phyloP scores from a whole-genome alignment of 192 early-diverging fungal genomes.

The Entomortierella chlamydospora region DNA sequence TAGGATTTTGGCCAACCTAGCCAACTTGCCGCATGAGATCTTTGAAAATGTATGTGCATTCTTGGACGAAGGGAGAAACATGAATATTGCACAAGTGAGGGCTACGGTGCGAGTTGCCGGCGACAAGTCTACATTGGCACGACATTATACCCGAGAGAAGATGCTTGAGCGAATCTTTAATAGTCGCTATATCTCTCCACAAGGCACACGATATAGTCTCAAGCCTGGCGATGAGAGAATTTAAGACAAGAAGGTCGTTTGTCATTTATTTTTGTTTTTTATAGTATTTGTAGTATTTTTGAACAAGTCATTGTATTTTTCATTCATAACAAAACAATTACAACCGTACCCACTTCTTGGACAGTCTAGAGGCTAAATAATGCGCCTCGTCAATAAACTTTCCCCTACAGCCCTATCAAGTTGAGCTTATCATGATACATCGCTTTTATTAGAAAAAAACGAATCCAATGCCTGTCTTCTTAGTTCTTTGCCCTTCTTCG shows the following conservation, averaged over 20 bases:
- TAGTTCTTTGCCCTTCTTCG: no score
- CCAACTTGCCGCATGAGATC: slow-evolving; percentile 52
- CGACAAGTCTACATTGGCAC: slow-evolving; percentile 30
- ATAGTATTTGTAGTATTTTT: no score
- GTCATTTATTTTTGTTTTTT: not conserved
- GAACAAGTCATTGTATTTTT: no score
- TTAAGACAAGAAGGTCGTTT: not conserved
- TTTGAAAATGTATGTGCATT: slow-evolving; percentile 52
- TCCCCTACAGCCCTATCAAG: no score
- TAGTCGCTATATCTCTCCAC: slow-evolving; percentile 44
- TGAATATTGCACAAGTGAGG: slow-evolving; percentile 42
- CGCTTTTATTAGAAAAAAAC: no score
- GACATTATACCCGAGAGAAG: slow-evolving; percentile 51
- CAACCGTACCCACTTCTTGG: no score
- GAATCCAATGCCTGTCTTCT: no score
- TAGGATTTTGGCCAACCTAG: slow-evolving; percentile 39
- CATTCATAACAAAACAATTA: no score
- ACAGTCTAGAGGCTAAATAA: no score
- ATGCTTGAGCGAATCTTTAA: slow-evolving; percentile 51
- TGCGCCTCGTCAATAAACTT: no score
- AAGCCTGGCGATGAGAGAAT: slow-evolving; percentile 48
- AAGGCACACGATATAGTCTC: slow-evolving; percentile 42
- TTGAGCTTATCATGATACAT: no score
- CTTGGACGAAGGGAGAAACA: slow-evolving; percentile 40
- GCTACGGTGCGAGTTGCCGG: slow-evolving; percentile 38